Conservation (phyloP, 2,329 filamentous ascomycete genomes). For the Diaporthe batatas region DNA sequence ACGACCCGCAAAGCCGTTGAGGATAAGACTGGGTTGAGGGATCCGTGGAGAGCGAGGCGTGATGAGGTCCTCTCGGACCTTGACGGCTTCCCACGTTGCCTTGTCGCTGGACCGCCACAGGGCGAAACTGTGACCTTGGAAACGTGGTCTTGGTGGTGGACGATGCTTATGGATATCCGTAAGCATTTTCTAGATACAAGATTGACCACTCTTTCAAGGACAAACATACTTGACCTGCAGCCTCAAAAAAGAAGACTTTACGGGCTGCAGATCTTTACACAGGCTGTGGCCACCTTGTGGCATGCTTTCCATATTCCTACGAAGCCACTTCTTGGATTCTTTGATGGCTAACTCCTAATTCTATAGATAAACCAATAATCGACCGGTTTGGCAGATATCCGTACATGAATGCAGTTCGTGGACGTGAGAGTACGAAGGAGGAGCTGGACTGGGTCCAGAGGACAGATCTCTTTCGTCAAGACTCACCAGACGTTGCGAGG, state of each 20-base stretch:
- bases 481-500: conserved; percentile 40
- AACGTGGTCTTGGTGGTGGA: conserved; percentile 45
- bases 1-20: conserved; percentile 47
- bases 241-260: too few relatives aligned
- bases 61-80: conserved; percentile 29
- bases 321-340: too few relatives aligned
- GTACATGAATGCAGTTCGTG: conserved; percentile 46
- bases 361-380: conserved; percentile 46
- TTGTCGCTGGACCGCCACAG: conserved; percentile 42
- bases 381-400: conserved; percentile 49
- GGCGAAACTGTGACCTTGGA: conserved; percentile 36
- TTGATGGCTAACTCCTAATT: too few relatives aligned
- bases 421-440: conserved; percentile 45
- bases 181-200: too few relatives aligned
- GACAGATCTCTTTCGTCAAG: conserved; percentile 43
- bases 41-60: conserved; percentile 44
- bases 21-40: conserved; percentile 41
- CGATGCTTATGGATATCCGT: conserved; percentile 48
- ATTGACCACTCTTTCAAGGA: too few relatives aligned
- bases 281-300: too few relatives aligned
- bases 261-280: too few relatives aligned
- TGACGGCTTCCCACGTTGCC: conserved; percentile 18
- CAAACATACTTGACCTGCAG: too few relatives aligned
- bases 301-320: too few relatives aligned
- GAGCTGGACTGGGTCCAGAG: conserved; percentile 47